Percentiles rank a stretch among this genome's conserved stretches.
phyloP scores from a whole-genome alignment of 2,329 filamentous ascomycete genomes.

The Rhytidhysteron rufulum region DNA sequence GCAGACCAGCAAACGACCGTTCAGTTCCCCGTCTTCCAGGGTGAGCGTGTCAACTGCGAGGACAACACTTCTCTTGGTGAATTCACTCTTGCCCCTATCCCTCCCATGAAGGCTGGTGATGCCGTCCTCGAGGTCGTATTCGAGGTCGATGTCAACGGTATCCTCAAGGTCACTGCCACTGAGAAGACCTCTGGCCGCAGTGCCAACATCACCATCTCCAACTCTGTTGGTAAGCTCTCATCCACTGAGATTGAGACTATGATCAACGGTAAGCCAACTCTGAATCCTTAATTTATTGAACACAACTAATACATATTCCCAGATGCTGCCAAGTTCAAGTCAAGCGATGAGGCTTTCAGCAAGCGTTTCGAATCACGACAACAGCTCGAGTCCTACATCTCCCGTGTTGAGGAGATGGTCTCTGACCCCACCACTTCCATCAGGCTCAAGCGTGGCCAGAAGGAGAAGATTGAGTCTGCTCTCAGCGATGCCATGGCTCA shows the following conservation, averaged over 20 bases:
- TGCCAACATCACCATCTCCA: conserved; percentile 99
- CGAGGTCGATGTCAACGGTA: conserved; percentile 99
- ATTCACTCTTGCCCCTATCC: conserved; percentile 90
- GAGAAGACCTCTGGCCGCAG: conserved; percentile 98
- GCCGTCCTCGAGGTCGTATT: conserved; percentile 97
- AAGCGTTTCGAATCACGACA: conserved; percentile 99
- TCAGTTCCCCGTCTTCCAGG: conserved; percentile 91
- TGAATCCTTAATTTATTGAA: neutral
- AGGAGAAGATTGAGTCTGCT: conserved; percentile 98
- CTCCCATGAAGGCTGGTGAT: conserved; percentile 85
- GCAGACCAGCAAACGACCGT: conserved; percentile 58
- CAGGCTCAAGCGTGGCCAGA: conserved; percentile 98
- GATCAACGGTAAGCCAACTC: conserved; percentile 72
- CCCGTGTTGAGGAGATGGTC: conserved; percentile 97
- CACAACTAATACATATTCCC: conserved; percentile 7
- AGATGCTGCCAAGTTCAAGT: conserved; percentile 98
- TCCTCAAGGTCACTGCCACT: conserved; percentile 97
- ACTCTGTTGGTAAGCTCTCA: conserved; percentile 98
- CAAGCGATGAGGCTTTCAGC: conserved; percentile 95
- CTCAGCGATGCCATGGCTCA: conserved; percentile 97
- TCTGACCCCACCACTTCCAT: conserved; percentile 93
- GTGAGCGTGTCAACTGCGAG: conserved; percentile 96
- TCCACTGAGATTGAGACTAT: conserved; percentile 94
- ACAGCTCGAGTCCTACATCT: conserved; percentile 98
- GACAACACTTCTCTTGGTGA: conserved; percentile 98